Evolutionary conservation across 2,329 filamentous ascomycete genomes (phyloP), one percentile per base, ranked within the genome.

Genomic region (Nemania bipapillata): DNA sequence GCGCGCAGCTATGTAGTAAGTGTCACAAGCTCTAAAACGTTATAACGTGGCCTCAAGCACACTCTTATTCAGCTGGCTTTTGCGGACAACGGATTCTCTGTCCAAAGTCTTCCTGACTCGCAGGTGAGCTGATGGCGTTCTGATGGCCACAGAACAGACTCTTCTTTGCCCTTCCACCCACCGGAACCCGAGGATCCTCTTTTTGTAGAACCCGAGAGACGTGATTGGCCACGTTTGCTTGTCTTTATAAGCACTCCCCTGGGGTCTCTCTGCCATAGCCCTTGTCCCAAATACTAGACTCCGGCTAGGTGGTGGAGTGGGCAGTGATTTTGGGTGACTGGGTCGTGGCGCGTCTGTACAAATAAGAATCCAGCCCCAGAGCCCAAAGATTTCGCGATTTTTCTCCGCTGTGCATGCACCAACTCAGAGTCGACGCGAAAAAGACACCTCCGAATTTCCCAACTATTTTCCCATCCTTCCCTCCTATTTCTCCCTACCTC

Each of bases 331-430:
- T 75, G 71, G 69, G 65, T 65, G 62, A 65, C 71, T 72, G 72
- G 73, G 70, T 50, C 54, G 71, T 72, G 74, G 74, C 74, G 77
- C 78, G 76, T 80, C 55, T 76, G 77, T 81, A 82, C 80, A 82
- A 82, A 82, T 81, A 81, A 79, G 77, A 80, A 70, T 78, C 78
- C 75, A 75, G 77, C 79, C 80, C 80, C 80, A 76, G 79, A 77
- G 74, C 77, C 76, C 76, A 78, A 78, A 77, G 76, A 78, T 80
- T 77, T 79, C 77, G 79, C 76, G 78, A 74, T 73, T 75, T 72
- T 75, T 75, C 73, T 74, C 72, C 71, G 67, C 71, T 71, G 60
- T 61, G 70, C 69, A 68, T 70, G 63, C 65, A 68, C 67, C 66
- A 70, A 62, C 61, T 64, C 49, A 66, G 65, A 67, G 63, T 64